phyloP scores from a whole-genome alignment of 2,329 filamentous ascomycete species.

The Aureobasidium vineae region DNA sequence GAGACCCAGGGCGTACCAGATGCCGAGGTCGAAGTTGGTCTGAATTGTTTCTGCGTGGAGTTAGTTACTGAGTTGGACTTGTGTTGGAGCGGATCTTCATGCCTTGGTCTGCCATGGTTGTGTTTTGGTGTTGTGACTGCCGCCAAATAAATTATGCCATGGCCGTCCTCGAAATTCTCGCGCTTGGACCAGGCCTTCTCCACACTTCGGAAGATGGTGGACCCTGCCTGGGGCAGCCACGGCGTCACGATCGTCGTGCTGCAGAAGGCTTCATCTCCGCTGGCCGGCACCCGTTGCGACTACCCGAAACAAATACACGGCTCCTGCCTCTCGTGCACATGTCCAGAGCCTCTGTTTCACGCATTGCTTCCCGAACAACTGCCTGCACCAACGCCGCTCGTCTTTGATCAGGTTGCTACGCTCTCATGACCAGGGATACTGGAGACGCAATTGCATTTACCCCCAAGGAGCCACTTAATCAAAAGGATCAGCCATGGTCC shows the following conservation, averaged over 20 bases:
- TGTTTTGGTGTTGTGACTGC: not conserved
- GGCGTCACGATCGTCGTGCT: not conserved
- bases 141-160: too few relatives aligned
- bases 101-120: conserved; percentile 19
- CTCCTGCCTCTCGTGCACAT: not conserved
- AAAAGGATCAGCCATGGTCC: conserved; percentile 50
- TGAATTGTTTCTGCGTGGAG: conserved; percentile 28
- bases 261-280: conserved; percentile 18
- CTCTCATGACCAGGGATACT: not conserved
- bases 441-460: not conserved
- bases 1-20: conserved; percentile 70
- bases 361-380: not conserved
- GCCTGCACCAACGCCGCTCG: not conserved
- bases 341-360: not conserved
- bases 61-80: not conserved
- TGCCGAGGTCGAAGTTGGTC: conserved; percentile 68
- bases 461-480: not conserved
- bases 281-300: not conserved
- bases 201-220: conserved; percentile 1
- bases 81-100: not conserved
- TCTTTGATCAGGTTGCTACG: not conserved
- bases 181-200: conserved; percentile 1
- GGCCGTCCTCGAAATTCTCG: not conserved
- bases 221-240: conserved; percentile 14
- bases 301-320: conserved; percentile 1